These are phyloP conservation scores for Cyphellophora attinorum DNA, from an alignment of 2,329 filamentous ascomycete genomes.

Conservation along the genomic window DNA sequence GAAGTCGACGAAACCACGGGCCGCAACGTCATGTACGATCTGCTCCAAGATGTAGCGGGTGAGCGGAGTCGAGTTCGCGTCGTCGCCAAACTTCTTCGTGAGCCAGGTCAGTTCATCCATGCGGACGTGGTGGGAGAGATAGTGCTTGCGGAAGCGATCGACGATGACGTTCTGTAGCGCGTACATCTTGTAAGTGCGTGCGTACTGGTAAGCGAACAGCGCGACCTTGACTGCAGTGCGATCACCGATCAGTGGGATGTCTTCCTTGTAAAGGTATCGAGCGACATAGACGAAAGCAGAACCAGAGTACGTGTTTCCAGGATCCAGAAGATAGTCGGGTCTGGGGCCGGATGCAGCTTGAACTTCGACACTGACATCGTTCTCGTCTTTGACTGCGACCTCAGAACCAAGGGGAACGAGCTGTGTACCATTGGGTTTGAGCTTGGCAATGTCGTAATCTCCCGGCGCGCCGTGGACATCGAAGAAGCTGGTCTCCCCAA, in stretches of 20 bases:
- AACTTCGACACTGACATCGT: too few relatives aligned
- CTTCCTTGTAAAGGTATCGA: constrained; percentile 13
- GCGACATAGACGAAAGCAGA: constrained; percentile 15
- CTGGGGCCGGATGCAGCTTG: too few relatives aligned
- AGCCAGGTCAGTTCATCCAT: constrained; percentile 16
- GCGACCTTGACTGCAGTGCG: constrained; percentile 4
- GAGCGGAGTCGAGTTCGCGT: constrained; percentile 5
- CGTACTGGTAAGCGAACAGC: constrained; percentile 13
- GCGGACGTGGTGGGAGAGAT: constrained; percentile 6
- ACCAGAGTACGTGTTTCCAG: neutral
- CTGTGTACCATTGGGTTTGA: too few relatives aligned
- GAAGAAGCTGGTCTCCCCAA: constrained; percentile 15
- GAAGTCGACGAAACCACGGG: constrained; percentile 10
- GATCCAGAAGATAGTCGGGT: neutral
- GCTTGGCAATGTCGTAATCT: neutral
- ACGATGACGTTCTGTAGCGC: constrained; percentile 15
- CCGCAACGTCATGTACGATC: constrained; percentile 13
- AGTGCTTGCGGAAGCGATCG: constrained; percentile 12
- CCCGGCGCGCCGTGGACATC: constrained; percentile 8
- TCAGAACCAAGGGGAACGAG: too few relatives aligned
- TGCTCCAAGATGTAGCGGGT: constrained; percentile 16
- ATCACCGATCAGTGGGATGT: constrained; percentile 1
- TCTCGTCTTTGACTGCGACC: too few relatives aligned
- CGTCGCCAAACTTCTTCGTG: constrained; percentile 9
- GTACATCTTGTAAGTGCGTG: constrained; percentile 10